Evolutionary conservation across 163 green algal species (phyloP).

Genomic region (Scenedesmus sp.): DNA sequence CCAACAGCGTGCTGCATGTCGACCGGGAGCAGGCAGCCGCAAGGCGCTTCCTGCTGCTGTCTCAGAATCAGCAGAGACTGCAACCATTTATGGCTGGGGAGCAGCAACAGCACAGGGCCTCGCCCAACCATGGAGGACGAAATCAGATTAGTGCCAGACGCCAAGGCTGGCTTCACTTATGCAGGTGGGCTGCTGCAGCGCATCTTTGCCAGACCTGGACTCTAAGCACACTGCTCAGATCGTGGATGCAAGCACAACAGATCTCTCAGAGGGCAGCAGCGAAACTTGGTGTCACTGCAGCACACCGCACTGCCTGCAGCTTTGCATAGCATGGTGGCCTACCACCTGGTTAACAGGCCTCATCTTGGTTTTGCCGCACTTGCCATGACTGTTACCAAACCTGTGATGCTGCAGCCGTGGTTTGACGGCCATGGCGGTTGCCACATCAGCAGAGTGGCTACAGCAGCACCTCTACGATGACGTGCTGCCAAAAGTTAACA

Average conservation of each 20-base stretch:
- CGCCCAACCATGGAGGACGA: slow-evolving; percentile 51
- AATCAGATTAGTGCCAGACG: slow-evolving; percentile 21
- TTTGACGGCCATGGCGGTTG: slow-evolving; percentile 66
- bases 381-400: too few relatives aligned
- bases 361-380: too few relatives aligned
- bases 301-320: not conserved
- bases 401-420: slow-evolving; percentile 23
- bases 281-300: not conserved
- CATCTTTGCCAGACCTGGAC: not conserved
- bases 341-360: too few relatives aligned
- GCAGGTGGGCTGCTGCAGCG: slow-evolving; percentile 25
- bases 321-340: not conserved
- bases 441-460: slow-evolving; percentile 61
- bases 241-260: not conserved
- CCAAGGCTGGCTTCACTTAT: slow-evolving; percentile 46
- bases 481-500: slow-evolving; percentile 40
- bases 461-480: slow-evolving; percentile 58
- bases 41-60: slow-evolving; percentile 9
- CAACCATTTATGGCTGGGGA: slow-evolving; percentile 33
- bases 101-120: slow-evolving; percentile 39
- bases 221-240: not conserved
- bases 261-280: not conserved
- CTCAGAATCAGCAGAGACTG: slow-evolving; percentile 28
- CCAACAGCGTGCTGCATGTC: not conserved
- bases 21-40: not conserved